Evolutionary conservation across 192 early-diverging fungal species (phyloP).

Genomic region (Dispira simplex): DNA sequence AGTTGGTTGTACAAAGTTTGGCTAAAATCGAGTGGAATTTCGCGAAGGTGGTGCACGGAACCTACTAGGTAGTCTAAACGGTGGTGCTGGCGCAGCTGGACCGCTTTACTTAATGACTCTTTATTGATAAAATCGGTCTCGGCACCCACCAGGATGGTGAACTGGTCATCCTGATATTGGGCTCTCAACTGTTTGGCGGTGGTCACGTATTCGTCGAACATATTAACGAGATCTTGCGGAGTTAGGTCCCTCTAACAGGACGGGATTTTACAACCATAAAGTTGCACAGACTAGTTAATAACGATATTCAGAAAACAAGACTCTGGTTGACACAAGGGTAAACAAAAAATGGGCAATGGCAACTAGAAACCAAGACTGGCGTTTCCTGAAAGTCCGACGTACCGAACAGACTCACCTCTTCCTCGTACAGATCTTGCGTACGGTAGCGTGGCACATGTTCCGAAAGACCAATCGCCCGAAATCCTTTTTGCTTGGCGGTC

Average conservation of each 20-base stretch:
- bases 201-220: conserved; percentile 48
- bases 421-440: conserved; percentile 74
- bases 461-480: conserved; percentile 65
- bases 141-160: conserved; percentile 67
- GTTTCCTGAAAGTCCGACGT: no score
- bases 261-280: no score
- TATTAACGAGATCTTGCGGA: conserved; percentile 35
- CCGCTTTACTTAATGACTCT: conserved; percentile 29
- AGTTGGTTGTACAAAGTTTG: conserved; percentile 31
- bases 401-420: conserved; percentile 40
- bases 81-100: conserved; percentile 27
- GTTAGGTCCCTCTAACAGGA: conserved; percentile 39
- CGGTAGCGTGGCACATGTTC: conserved; percentile 86
- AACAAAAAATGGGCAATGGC: no score
- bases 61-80: conserved; percentile 80
- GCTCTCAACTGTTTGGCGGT: conserved; percentile 57
- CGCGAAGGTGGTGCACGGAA: conserved; percentile 76
- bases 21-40: conserved; percentile 75
- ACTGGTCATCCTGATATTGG: conserved; percentile 31
- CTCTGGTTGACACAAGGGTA: no score
- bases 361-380: no score
- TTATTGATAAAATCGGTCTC: conserved; percentile 78
- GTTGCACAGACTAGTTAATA: no score
- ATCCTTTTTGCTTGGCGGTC: conserved; percentile 53
- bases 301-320: no score